Evolutionary conservation across 1,139 yeast genomes (phyloP).

Genomic region (Candida albicans): DNA sequence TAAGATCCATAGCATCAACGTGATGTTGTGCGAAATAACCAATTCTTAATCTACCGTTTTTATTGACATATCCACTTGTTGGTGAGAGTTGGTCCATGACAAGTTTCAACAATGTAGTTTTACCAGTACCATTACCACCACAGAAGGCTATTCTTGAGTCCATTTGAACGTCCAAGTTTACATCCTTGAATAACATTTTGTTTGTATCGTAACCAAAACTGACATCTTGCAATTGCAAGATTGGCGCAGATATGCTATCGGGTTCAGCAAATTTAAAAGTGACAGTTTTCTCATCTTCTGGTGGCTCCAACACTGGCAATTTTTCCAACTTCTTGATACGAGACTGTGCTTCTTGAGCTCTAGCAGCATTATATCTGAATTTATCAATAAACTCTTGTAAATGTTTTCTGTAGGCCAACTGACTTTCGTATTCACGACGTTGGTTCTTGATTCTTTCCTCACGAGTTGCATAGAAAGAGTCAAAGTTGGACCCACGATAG

Average conservation of each 20-base stretch:
- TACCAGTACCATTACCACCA: slow-evolving; percentile 99
- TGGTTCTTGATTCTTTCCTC: slow-evolving; percentile 95
- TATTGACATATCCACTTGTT: slow-evolving; percentile 67
- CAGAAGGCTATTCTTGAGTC: slow-evolving; percentile 93
- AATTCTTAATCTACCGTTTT: slow-evolving; percentile 83
- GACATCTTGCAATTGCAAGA: slow-evolving; percentile 83
- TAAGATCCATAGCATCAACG: slow-evolving; percentile 94
- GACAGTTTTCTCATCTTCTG: slow-evolving; percentile 85
- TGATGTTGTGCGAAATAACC: slow-evolving; percentile 99
- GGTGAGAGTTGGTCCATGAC: slow-evolving; percentile 79
- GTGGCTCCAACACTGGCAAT: slow-evolving; percentile 87
- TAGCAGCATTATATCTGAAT: slow-evolving; percentile 95
- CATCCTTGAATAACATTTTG: slow-evolving; percentile 64
- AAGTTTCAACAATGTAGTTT: slow-evolving; percentile 86
- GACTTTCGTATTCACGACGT: slow-evolving; percentile 92
- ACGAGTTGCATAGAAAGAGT: slow-evolving; percentile 86
- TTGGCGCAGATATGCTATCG: slow-evolving; percentile 90
- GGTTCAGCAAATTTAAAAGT: slow-evolving; percentile 95
- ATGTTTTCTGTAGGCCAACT: slow-evolving; percentile 93
- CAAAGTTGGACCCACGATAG: slow-evolving; percentile 93
- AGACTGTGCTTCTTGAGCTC: slow-evolving; percentile 95
- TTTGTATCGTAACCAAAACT: slow-evolving; percentile 77
- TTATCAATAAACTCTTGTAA: slow-evolving; percentile 93
- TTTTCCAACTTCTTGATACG: slow-evolving; percentile 95
- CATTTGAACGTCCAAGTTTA: slow-evolving; percentile 88